Base-by-base conservation (phyloP, 192 early-diverging fungal species). In the Cladochytrium replicatum region DNA sequence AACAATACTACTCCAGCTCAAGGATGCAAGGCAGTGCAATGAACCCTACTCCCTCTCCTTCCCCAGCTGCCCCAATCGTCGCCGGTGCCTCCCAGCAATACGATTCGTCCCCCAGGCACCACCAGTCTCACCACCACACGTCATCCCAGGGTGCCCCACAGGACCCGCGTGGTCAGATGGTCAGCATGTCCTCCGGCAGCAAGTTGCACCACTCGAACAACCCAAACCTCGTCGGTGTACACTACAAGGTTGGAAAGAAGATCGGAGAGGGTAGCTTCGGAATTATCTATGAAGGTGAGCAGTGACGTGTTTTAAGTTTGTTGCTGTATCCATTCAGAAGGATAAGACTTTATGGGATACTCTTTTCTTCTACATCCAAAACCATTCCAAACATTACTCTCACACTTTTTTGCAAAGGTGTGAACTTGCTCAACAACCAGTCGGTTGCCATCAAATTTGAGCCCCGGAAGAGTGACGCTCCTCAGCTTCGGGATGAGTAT, bases 261-360 rank as follows among this genome's bases (percentile, higher is more conserved):
- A 89, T 99, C 69, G 95, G 93, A 29, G 93, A 96, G 64, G 95
- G 95, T 30, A 88, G 85, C 58, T 99, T 99, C 80, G 95, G 95
- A 42, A 84, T 95, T 68, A 95, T 98, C 53, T 96, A 95, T 63
- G 91, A 98, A 83, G 95, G 94, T 91, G 67, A 60, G 50, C 44
- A 32, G 2, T 45, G 4, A 17, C 1, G 4, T 23, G 8, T 23
- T 23, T 9, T 29, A 13, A 32, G 17, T 39, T 54, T 30, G 21
- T 4, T 37, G 6, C 1, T 1, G 22, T 31, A 29, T 39, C 37
- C 26, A 37, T 15, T 11, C 27, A 31, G 25, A 3, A 23, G 22
- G 29, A 48, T 30, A 21, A 40, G 21, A 29, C n/a, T 24, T 13
- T 51, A 21, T 52, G 37, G 17, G 24, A 47, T 40, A 37, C 30